phyloP scores from a whole-genome alignment of 148 eudicot species.

The Selenicereus undatus region DNA sequence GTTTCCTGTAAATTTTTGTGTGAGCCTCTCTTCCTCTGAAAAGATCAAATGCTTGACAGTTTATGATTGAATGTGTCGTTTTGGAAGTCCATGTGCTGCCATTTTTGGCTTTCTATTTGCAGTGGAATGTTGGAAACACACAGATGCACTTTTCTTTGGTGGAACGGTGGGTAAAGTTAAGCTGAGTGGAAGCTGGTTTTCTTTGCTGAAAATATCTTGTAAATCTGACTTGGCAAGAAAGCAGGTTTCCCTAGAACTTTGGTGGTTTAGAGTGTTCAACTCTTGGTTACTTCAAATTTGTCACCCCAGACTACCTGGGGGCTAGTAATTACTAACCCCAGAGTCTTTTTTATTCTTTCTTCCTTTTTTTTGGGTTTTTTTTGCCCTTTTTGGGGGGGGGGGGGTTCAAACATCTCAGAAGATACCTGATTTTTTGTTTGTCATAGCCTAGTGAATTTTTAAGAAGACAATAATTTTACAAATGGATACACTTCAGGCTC shows the following conservation, averaged over 20 bases:
- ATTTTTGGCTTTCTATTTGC: conserved; percentile 2
- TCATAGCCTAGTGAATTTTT: background rate
- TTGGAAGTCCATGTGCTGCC: background rate
- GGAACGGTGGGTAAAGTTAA: background rate
- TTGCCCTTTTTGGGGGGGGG: background rate
- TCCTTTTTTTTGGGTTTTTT: background rate
- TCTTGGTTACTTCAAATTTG: background rate
- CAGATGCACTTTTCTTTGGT: background rate
- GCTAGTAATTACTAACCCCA: background rate
- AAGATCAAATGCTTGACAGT: background rate
- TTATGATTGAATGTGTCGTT: background rate
- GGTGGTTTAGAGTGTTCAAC: background rate
- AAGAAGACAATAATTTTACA: background rate
- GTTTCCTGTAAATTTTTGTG: background rate
- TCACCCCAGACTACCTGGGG: background rate
- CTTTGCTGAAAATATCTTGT: background rate
- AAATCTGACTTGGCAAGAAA: background rate
- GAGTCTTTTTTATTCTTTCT: background rate
- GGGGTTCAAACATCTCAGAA: background rate
- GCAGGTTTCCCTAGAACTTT: background rate
- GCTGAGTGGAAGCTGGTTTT: background rate
- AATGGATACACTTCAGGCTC: conserved; percentile 53
- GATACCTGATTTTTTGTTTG: background rate
- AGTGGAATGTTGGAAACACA: background rate
- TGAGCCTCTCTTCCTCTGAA: background rate